Evolutionary conservation across 192 early-diverging fungal species (phyloP).

Genomic region (Dissophora globulifera): DNA sequence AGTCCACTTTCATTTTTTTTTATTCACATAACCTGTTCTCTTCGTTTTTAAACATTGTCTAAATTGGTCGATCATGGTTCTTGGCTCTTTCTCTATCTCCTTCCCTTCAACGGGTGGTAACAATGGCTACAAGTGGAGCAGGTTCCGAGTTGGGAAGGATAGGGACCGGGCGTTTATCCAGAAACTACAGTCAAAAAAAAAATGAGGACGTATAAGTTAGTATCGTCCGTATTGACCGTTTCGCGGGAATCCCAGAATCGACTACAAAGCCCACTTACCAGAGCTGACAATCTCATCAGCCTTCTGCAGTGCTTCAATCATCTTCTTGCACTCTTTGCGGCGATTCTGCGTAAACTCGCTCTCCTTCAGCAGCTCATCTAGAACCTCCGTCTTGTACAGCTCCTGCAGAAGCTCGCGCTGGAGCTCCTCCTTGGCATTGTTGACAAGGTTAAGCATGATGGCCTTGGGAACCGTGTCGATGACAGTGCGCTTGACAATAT

Average conservation of each 20-base stretch:
- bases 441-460: slow-evolving; percentile 97
- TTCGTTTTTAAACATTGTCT: too few relatives aligned
- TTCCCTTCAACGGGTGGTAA: neutral
- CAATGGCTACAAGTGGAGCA: too few relatives aligned
- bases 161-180: slow-evolving; percentile 8
- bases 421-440: slow-evolving; percentile 88
- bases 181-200: slow-evolving; percentile 7
- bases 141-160: too few relatives aligned
- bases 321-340: slow-evolving; percentile 96
- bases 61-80: too few relatives aligned
- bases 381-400: slow-evolving; percentile 94
- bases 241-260: neutral
- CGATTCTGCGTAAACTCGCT: slow-evolving; percentile 90
- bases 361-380: slow-evolving; percentile 96
- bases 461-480: slow-evolving; percentile 98
- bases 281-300: slow-evolving; percentile 73
- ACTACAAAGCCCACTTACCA: too few relatives aligned
- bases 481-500: slow-evolving; percentile 98
- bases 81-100: too few relatives aligned
- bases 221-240: neutral
- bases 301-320: slow-evolving; percentile 92
- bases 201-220: neutral
- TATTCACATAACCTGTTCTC: too few relatives aligned
- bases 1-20: too few relatives aligned
- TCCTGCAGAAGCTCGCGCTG: slow-evolving; percentile 96